These are phyloP conservation scores for Arctium minus DNA, from an alignment of 129 eudicot genomes.

Conservation along the genomic window DNA sequence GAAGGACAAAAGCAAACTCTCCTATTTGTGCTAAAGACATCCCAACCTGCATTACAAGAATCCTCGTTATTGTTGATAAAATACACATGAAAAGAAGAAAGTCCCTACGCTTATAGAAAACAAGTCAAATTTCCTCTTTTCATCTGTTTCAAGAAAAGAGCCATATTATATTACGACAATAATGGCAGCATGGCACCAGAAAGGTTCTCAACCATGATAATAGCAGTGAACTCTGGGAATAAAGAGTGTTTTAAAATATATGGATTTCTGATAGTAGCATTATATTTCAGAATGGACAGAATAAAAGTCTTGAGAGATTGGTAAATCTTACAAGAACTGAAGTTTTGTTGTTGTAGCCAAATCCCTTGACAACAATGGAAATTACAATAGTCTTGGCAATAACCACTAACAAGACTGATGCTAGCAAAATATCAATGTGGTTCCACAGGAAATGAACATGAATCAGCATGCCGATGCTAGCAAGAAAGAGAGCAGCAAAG, in stretches of 20 bases:
- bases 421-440: constrained; percentile 90
- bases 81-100: not conserved
- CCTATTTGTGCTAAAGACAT: constrained; percentile 99
- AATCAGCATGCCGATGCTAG: constrained; percentile 98
- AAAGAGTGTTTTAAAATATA: not conserved
- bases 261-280: not conserved
- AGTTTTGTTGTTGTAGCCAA: constrained; percentile 94
- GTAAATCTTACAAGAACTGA: constrained; percentile 71
- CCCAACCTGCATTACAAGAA: constrained; percentile 61
- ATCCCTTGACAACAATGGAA: constrained; percentile 78
- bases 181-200: not conserved
- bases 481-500: constrained; percentile 99
- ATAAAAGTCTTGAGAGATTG: not conserved
- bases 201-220: not conserved
- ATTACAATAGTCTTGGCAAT: constrained; percentile 77
- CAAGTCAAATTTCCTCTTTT: not conserved
- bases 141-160: not conserved
- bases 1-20: constrained; percentile 96
- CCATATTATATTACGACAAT: not conserved
- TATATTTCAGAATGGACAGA: not conserved
- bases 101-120: not conserved
- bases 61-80: not conserved
- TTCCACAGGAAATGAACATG: constrained; percentile 99
- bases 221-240: not conserved
- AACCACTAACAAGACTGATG: constrained; percentile 85